Base-by-base conservation (phyloP, 2,329 filamentous ascomycete genomes). In the Furcasterigmium furcatum region DNA sequence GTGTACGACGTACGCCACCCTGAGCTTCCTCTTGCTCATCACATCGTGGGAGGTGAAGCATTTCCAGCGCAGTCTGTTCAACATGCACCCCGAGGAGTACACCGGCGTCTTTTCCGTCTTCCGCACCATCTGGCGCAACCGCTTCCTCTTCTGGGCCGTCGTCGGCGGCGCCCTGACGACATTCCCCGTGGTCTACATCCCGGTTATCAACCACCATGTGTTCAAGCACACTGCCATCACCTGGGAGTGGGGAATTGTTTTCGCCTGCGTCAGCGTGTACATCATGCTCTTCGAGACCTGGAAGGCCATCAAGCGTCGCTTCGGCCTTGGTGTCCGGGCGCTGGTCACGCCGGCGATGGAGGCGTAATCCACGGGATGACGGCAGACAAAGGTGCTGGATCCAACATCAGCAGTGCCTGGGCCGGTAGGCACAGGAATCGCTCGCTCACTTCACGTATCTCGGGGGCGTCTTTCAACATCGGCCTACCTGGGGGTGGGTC, bases 11-110 rank as follows among this genome's bases (percentile, higher is more conserved):
- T 89, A 87, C 58, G 81, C 84, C 1, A 84, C 80, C 7, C 62
- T 89, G 35, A 86, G 82, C 35, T 88, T 85, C 68, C 70, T 83
- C 40, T 72, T 87, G 6, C 70, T 89, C 7, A 76, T 87, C 46
- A 82, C 85, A 0, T 82, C 85, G 0, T 88, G 85, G 85, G 84
- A 89, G 64, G 82, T 86, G 57, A 83, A 87, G 60, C 81, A 88
- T 54, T 84, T 86, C 63, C 79, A 79, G 14, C 78, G 82, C 38
- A 85, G 80, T 18, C 74, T 89, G 54, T 89, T 89, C 66, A 73
- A 75, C 55, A 85, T 88, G 79, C 72, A 82, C 48, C 72, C 73
- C 1, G 68, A 74, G 50, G 61, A 69, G 27, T 77, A 71, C 66
- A 54, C 55, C 4, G 77, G 77, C 1, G 67, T 70, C 1, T 61